phyloP scores from a whole-genome alignment of 202 grass and related monocot species.

The Schoenoplectus tabernaemontani region DNA sequence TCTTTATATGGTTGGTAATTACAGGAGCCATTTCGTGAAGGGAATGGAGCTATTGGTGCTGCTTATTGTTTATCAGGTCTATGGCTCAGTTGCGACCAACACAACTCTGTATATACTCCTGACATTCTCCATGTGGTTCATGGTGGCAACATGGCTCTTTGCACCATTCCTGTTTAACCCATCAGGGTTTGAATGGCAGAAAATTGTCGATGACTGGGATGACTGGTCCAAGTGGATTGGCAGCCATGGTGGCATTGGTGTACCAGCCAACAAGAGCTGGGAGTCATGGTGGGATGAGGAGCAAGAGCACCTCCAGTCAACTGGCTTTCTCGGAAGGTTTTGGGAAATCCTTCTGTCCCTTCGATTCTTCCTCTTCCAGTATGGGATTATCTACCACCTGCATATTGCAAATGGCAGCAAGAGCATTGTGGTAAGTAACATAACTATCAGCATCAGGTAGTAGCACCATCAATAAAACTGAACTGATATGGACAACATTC shows the following conservation, averaged over 20 bases:
- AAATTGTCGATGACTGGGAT: constrained; percentile 87
- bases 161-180: constrained; percentile 90
- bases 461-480: neutral
- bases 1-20: neutral
- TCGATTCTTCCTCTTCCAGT: constrained; percentile 87
- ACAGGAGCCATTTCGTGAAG: constrained; percentile 65
- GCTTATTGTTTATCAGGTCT: constrained; percentile 50
- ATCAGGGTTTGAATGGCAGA: constrained; percentile 88
- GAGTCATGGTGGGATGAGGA: constrained; percentile 98
- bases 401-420: constrained; percentile 72
- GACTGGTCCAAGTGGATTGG: constrained; percentile 82
- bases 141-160: constrained; percentile 76
- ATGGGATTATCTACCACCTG: constrained; percentile 85
- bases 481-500: constrained; percentile 14
- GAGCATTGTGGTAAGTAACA: constrained; percentile 64
- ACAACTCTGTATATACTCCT: constrained; percentile 48
- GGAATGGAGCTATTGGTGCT: constrained; percentile 64
- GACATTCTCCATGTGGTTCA: constrained; percentile 86
- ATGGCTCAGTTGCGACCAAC: constrained; percentile 46
- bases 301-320: constrained; percentile 75
- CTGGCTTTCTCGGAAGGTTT: constrained; percentile 55
- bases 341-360: constrained; percentile 69
- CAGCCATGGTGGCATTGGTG: constrained; percentile 74
- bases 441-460: neutral
- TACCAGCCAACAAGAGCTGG: constrained; percentile 91